Base-by-base conservation (phyloP, 179 eudicot species). In the Carnegiea gigantea region DNA sequence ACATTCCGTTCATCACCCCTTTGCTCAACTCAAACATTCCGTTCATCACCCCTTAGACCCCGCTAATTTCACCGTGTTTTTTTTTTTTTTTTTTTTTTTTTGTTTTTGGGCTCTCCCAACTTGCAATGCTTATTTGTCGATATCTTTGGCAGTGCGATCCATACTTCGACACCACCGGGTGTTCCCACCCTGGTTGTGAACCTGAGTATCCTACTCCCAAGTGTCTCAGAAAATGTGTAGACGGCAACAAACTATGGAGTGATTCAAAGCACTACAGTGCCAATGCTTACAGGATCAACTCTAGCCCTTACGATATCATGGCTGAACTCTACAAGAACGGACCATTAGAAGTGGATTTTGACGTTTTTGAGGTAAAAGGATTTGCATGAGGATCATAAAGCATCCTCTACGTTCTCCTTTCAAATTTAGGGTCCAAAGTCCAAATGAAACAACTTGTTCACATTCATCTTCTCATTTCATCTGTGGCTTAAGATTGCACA, bases 181-280 rank as follows among this genome's bases (percentile, higher is more conserved):
- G 98, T 81, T 86, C 90, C 9, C 97, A 95, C 87, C 98, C 97
- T 51, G 97, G 98, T 44, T 95, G 98, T 83, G 98, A 92, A 80
- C 98, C 98, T 76, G 92, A 75, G 73, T 95, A 90, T 83, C 89
- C 91, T 51, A 95, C 98, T 53, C 98, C 98, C 15, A 86, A 88
- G 79, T 95, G 98, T 78, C 81, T 82, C 38, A 90, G 83, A 82
- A 88, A 88, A 85, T 95, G 98, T 74, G 82, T 79, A 26, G 82
- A 79, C 44, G 85, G 89, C 57, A 95, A 92, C 84, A 84, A 89
- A 79, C 80, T 89, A 24, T 95, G 98, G 98, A 83, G 75, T 54
- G 48, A 90, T 20, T 89, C 97, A 8, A 95, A 95, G 82, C 98
- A 90, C 83, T 95, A 65, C 84, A 81, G 95, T 81, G 84, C 89